Evolutionary conservation across 1,284 basidiomycete genomes (phyloP).

Genomic region (Tetrapyrgos nigripes): DNA sequence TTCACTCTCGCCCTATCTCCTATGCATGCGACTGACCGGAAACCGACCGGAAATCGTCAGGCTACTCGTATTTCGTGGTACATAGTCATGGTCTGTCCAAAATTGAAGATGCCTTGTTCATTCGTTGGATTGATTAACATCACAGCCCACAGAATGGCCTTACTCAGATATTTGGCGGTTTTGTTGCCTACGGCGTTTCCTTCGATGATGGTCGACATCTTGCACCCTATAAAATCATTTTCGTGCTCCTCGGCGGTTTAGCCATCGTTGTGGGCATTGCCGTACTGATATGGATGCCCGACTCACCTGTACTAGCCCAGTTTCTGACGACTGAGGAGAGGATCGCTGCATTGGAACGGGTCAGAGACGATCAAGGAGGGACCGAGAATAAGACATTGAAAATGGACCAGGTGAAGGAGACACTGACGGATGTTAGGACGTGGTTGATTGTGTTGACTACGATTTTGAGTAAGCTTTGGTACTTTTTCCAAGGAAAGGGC

Average conservation of each 20-base stretch:
- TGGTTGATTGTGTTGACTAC: constrained; percentile 69
- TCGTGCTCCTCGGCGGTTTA: constrained; percentile 63
- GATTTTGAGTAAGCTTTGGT: constrained; percentile 50
- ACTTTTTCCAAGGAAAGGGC: too few relatives aligned
- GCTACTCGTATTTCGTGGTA: constrained; percentile 69
- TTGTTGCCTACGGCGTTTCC: constrained; percentile 70
- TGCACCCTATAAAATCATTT: constrained; percentile 68
- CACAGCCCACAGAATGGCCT: constrained; percentile 69
- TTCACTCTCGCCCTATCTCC: background rate
- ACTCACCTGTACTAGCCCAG: constrained; percentile 67
- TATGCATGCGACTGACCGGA: background rate
- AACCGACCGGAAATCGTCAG: constrained; percentile 34
- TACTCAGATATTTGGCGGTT: constrained; percentile 69
- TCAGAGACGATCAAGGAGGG: constrained; percentile 71
- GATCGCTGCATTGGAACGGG: constrained; percentile 68
- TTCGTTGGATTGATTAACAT: too few relatives aligned
- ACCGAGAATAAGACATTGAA: constrained; percentile 68
- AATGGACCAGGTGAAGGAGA: constrained; percentile 63
- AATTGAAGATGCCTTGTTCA: too few relatives aligned
- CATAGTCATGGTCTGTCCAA: constrained; percentile 62
- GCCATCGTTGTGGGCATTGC: constrained; percentile 64
- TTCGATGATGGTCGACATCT: constrained; percentile 55
- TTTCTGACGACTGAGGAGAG: constrained; percentile 66
- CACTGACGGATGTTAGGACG: constrained; percentile 63
- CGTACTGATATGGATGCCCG: constrained; percentile 68